Percentiles rank a stretch among this genome's conserved stretches.
Evolutionary conservation across 768 basidiomycete species (phyloP).

Genomic region (Leucocoprinus sp.): DNA sequence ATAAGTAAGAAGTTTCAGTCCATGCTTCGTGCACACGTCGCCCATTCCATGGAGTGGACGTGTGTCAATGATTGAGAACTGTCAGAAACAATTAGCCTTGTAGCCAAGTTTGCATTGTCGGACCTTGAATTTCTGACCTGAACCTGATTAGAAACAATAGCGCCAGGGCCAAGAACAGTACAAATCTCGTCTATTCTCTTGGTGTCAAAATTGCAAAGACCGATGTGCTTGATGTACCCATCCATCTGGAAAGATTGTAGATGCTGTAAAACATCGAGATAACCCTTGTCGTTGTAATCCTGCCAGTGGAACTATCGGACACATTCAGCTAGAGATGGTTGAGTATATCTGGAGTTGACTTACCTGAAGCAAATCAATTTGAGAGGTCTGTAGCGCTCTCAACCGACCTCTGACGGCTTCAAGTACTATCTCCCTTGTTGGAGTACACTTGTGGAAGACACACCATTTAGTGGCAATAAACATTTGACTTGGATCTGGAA

Average conservation of each 20-base stretch:
- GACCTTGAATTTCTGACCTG: conserved; percentile 38
- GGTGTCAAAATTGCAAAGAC: conserved; percentile 75
- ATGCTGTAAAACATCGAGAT: conserved; percentile 33
- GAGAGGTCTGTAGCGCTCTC: conserved; percentile 46
- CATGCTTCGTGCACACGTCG: conserved; percentile 62
- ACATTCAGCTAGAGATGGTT: conserved; percentile 1
- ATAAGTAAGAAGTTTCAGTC: conserved; percentile 68
- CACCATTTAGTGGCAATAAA: conserved; percentile 86
- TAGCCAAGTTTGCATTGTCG: not conserved
- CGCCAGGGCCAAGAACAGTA: conserved; percentile 56
- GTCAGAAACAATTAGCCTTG: not conserved
- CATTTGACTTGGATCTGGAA: conserved; percentile 33
- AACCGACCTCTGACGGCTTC: conserved; percentile 62
- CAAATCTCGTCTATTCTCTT: conserved; percentile 70
- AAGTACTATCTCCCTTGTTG: conserved; percentile 49
- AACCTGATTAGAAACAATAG: conserved; percentile 73
- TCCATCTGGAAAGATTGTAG: conserved; percentile 53
- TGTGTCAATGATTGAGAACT: conserved; percentile 78
- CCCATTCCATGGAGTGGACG: conserved; percentile 70
- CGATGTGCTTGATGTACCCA: conserved; percentile 53
- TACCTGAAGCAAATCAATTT: conserved; percentile 68
- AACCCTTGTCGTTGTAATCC: conserved; percentile 41
- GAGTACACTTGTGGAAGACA: conserved; percentile 47
- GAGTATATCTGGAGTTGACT: conserved; percentile 9
- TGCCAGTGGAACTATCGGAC: conserved; percentile 67